Evolutionary conservation across 202 grass and related monocot genomes (phyloP), one percentile per base, ranked within the genome.

Genomic region (Elaeis oleifera): DNA sequence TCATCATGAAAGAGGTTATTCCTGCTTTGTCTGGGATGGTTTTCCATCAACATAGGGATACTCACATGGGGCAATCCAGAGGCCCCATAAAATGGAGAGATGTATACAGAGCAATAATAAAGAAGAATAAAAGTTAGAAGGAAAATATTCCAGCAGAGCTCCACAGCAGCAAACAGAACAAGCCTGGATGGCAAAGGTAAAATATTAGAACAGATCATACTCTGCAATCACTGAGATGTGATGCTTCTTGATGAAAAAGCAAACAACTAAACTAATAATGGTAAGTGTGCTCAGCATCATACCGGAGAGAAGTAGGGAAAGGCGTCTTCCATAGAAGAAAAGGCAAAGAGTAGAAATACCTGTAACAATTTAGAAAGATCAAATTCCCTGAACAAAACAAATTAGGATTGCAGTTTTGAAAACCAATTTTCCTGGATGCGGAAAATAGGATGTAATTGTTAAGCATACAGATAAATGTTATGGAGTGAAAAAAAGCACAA

Each of bases 311-410:
- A 28, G 79, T 97, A 54, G 77, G 84, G 58, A 86, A 82, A 67
- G 18, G 65, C 15, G 82, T 79, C 84, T 81, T 84, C 94, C 94
- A 97, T 69, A 97, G 64, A 67, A 92, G 94, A 76, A 89, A 89
- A 69, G 94, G 94, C 68, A 97, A 51, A 1, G 87, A 92, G 75
- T 89, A 89, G 60, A 92, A 97, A 59, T 97, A 97, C 92, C 92
- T 97, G 69, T 50, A 80, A 65, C 67, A 17, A 72, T 72, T 36
- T 63, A 59, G 16, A 61, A 76, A 60, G 18, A 52, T 49, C 3
- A 76, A 58, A 51, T 49, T 67, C 4, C n/a, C 18, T 55, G 6
- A 58, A 50, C 15, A 24, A 0, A 63, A 63, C 11, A 69, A 55
- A 61, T 62, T 18, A 60, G 53, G 21, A 55, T 3, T 19, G 21